phyloP scores from a whole-genome alignment of 371 early-diverging fungal genomes.

The Mucor irregularis region DNA sequence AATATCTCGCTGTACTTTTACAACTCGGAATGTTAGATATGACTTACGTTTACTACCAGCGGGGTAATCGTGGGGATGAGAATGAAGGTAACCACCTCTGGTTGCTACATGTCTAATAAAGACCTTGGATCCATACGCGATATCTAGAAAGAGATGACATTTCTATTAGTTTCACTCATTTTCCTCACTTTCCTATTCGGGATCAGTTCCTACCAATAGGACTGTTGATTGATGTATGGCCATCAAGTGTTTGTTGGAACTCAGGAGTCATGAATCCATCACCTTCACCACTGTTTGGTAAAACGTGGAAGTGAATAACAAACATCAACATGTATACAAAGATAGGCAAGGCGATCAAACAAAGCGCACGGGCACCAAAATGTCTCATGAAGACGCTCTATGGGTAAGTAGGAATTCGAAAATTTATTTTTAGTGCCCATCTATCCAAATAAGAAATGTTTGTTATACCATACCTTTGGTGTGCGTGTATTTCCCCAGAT shows the following conservation, averaged over 20 bases:
- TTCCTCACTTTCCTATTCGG: too few relatives aligned
- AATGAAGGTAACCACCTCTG: constrained; percentile 85
- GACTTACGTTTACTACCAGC: constrained; percentile 76
- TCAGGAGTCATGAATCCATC: constrained; percentile 93
- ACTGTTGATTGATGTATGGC: constrained; percentile 66
- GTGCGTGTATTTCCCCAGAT: constrained; percentile 76
- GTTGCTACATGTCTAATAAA: constrained; percentile 80
- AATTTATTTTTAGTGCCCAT: too few relatives aligned
- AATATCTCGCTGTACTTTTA: neutral
- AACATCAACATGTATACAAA: constrained; percentile 86
- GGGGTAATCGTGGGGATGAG: constrained; percentile 86
- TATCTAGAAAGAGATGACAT: constrained; percentile 45
- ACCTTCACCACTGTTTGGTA: constrained; percentile 87
- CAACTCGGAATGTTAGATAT: neutral
- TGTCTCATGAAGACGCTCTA: constrained; percentile 64
- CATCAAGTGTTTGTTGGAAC: constrained; percentile 89
- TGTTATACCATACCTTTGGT: constrained; percentile 46
- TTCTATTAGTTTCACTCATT: neutral
- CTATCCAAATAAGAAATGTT: too few relatives aligned
- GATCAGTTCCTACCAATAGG: constrained; percentile 36
- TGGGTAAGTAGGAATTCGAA: neutral
- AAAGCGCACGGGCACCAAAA: constrained; percentile 72
- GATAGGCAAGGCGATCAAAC: constrained; percentile 85
- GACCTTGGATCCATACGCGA: constrained; percentile 82
- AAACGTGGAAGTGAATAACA: constrained; percentile 84